Evolutionary conservation across 176 grass and related monocot genomes (phyloP), one percentile per base, ranked within the genome.

Genomic region (Carex myosuroides): DNA sequence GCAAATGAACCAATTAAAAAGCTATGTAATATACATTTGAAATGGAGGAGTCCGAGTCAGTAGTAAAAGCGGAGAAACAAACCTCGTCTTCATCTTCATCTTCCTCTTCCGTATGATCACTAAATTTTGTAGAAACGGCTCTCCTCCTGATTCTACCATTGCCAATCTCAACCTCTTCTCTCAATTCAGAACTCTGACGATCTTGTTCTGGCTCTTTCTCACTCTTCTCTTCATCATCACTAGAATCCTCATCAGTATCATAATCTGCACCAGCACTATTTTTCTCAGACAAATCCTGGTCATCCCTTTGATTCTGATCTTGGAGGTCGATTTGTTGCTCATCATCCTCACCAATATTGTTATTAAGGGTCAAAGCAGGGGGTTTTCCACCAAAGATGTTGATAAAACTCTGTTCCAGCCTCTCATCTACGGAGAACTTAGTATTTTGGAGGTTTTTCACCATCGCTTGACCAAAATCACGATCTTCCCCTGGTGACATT

Each of bases 361-460:
- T 81, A 58, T 81, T 84, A 68, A 67, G 22, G 3, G 79, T 63
- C 20, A 64, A 86, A 89, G 64, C 74, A 81, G 64, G 59, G 52
- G 86, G 86, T 33, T 74, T 79, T 75, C 79, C 87, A 79, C 91
- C 87, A 79, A 99, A 99, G 7, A 93, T 81, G 87, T 92, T 74
- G 46, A 99, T 95, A 85, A 89, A 99, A 89, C 96, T 93, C 72
- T 90, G 86, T 48, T 99, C 91, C 89, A 99, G 80, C 80, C 93
- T 99, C 84, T 93, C 93, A 88, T 99, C 67, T 67, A 99, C 61
- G 35, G 96, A 95, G 39, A 89, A 99, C 91, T 65, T 92, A 3
- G 93, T 92, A 68, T 92, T 89, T 84, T 99, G 96, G 85, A 99
- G 93, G 81, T 88, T 89, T 88, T 90, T 93, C 84, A 99, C 96